A percentile compares a stretch with the other conserved stretches of the same genome.
Conservation (phyloP, 108 stramenopile species). For the Cyclotella sp. region DNA sequence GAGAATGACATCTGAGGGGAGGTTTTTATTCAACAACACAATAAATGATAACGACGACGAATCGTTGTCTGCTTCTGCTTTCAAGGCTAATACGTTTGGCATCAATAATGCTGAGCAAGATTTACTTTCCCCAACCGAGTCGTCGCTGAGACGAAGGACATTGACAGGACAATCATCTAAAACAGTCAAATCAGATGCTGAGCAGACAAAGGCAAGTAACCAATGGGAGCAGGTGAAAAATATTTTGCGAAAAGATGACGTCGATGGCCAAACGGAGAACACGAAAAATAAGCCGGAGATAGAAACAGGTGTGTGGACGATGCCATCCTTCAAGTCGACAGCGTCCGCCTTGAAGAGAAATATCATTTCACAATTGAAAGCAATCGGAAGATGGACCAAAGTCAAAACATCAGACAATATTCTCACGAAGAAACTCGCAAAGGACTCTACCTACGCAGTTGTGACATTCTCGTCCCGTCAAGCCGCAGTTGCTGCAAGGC, state of each 20-base stretch:
- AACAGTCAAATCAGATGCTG: slow-evolving; percentile 26
- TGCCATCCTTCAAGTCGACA: slow-evolving; percentile 35
- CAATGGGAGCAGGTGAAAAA: slow-evolving; percentile 56
- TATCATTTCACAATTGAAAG: slow-evolving; percentile 23
- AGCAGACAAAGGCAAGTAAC: slow-evolving; percentile 23
- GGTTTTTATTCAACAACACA: slow-evolving; percentile 37
- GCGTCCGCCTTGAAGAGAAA: slow-evolving; percentile 10
- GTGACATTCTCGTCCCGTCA: slow-evolving; percentile 90
- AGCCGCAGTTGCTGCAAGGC: slow-evolving; percentile 85
- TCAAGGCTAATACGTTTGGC: not conserved
- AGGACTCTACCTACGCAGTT: slow-evolving; percentile 85
- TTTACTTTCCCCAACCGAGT: not conserved
- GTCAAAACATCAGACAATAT: slow-evolving; percentile 31
- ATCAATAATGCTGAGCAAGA: not conserved
- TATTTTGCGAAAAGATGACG: slow-evolving; percentile 35
- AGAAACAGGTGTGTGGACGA: slow-evolving; percentile 51
- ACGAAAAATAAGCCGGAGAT: slow-evolving; percentile 25
- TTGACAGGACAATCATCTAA: slow-evolving; percentile 35
- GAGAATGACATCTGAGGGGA: slow-evolving; percentile 52
- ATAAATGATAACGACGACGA: slow-evolving; percentile 25
- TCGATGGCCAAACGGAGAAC: slow-evolving; percentile 12
- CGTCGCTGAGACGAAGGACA: slow-evolving; percentile 45
- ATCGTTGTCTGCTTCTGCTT: slow-evolving; percentile 4
- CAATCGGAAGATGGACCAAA: slow-evolving; percentile 47
- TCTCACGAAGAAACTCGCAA: slow-evolving; percentile 48